phyloP scores from a whole-genome alignment of 208 protist species.

The Trypanosoma brucei region DNA sequence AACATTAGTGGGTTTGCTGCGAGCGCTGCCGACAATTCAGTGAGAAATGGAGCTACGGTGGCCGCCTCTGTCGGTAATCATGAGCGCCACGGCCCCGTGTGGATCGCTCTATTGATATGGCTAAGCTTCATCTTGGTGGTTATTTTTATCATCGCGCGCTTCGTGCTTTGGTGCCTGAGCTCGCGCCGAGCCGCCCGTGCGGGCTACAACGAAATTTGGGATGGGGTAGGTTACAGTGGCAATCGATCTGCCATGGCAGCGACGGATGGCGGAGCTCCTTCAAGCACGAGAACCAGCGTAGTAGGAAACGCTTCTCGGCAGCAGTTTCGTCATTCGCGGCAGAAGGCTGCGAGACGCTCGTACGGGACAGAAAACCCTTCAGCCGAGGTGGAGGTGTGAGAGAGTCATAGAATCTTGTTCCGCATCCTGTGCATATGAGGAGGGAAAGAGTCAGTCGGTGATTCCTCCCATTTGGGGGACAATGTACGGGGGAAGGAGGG shows the following conservation, averaged over 20 bases:
- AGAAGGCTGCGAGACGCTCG: slow-evolving; percentile 21
- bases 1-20: too few species aligned
- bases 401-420: not conserved
- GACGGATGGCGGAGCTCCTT: not conserved
- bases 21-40: too few species aligned
- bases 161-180: not conserved
- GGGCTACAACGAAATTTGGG: not conserved
- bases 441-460: too few species aligned
- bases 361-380: slow-evolving; percentile 23
- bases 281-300: not conserved
- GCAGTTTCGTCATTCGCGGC: slow-evolving; percentile 62
- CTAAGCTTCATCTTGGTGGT: not conserved
- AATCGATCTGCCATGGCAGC: not conserved
- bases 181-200: not conserved
- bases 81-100: not conserved
- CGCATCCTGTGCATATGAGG: too few species aligned
- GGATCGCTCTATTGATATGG: not conserved
- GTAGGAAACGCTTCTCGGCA: slow-evolving; percentile 63
- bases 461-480: too few species aligned
- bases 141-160: not conserved
- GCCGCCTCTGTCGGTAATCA: not conserved
- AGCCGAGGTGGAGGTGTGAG: not conserved
- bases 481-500: too few species aligned
- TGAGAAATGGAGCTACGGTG: not conserved
- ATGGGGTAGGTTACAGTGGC: not conserved